Base-by-base conservation (phyloP, 1,284 basidiomycete genomes). In the Thecaphora frezii region DNA sequence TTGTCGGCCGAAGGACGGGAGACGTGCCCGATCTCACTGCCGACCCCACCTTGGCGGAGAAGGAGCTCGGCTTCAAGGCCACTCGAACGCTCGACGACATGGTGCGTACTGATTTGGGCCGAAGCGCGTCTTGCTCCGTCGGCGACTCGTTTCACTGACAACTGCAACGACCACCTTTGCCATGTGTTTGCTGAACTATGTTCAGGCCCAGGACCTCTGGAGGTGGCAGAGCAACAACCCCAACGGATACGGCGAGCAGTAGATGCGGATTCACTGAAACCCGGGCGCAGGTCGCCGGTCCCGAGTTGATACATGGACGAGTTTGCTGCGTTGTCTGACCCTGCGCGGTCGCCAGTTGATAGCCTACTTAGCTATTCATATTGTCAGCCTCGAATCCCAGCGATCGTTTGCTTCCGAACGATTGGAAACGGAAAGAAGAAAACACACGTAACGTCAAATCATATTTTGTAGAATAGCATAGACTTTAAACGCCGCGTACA, bases 11-110 rank as follows among this genome's bases (percentile, higher is more conserved):
- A 73, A 85, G 94, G 7, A 60, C 86, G 44, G 96, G 94, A 10
- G 96, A 99, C 78, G 96, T 98, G 0, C 94, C 96, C 0, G 93
- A 97, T 79, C 84, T 99, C 40, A 97, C 93, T 14, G 96, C 94
- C 9, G 89, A 98, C 80, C 94, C 96, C 0, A 71, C 87, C 3
- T 84, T 97, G 24, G 96, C 96, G 0, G 87, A 93, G 82, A 88
- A 88, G 79, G 96, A 98, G 80, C 87, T 99, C 39, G 91, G 91
- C 19, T 99, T 98, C 85, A 86, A 87, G 67, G 94, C 94, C 18
- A 84, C 85, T 36, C 63, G 66, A 24, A 60, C 54, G 21, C 48
- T 75, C 36, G 73, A 78, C 44, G 73, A 73, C 26, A 75, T 77
- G 71, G 28, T 43, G 14, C 24, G 58, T 58, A 5, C 12, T 4